phyloP scores from a whole-genome alignment of 192 early-diverging fungal species.

The Diversispora eburnea region DNA sequence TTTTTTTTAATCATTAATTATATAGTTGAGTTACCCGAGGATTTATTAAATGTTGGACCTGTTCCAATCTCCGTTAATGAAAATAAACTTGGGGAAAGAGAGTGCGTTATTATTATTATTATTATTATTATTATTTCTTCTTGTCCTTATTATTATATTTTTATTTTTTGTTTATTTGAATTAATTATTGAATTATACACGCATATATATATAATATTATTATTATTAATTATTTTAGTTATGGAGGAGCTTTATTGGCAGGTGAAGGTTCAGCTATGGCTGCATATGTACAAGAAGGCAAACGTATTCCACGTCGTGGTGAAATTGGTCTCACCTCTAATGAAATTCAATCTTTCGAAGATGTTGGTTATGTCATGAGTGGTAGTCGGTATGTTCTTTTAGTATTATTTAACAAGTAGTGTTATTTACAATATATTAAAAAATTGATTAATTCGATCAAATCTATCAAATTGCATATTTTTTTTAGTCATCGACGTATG shows the following conservation, averaged over 20 bases:
- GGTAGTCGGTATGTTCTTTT: constrained; percentile 65
- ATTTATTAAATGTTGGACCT: constrained; percentile 64
- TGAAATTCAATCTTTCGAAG: constrained; percentile 82
- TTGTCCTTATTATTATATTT: no score
- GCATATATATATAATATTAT: background rate
- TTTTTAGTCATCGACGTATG: constrained; percentile 74
- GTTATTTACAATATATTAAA: background rate
- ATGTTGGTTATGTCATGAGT: constrained; percentile 93
- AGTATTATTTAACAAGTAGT: background rate
- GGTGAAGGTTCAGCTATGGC: constrained; percentile 93
- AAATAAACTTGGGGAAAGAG: constrained; percentile 59
- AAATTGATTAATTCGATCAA: background rate
- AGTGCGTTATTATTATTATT: constrained; percentile 32
- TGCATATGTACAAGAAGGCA: constrained; percentile 82
- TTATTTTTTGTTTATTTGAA: no score
- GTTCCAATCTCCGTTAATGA: constrained; percentile 56
- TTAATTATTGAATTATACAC: background rate
- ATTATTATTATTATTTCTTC: no score
- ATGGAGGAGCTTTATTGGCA: constrained; percentile 77
- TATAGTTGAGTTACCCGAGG: constrained; percentile 56
- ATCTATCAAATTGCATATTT: background rate
- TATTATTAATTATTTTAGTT: constrained; percentile 42
- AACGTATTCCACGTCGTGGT: constrained; percentile 95
- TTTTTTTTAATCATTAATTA: background rate
- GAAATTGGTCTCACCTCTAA: constrained; percentile 89